Conservation (phyloP, 176 grass and related monocot species). For the Dendrocalamus sinicus region DNA sequence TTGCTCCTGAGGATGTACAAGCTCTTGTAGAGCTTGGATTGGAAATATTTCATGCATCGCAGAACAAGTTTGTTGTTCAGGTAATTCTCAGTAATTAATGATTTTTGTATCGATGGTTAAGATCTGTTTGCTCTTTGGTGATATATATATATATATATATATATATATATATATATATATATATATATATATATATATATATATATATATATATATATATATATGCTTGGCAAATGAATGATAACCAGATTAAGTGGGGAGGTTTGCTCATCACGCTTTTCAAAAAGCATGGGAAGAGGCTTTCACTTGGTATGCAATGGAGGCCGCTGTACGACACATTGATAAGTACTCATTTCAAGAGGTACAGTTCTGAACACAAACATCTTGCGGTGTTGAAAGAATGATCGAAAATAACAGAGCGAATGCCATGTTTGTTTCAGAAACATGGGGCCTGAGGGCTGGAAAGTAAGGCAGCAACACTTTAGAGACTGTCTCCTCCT, state of each 20-base stretch:
- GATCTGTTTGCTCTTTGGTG: conserved; percentile 27
- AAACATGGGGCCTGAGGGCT: conserved; percentile 97
- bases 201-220: too few species aligned
- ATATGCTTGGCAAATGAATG: conserved; percentile 46
- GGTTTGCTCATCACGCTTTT: conserved; percentile 68
- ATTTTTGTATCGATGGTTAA: conserved; percentile 28
- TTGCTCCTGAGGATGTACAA: conserved; percentile 69
- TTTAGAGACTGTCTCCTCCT: conserved; percentile 81
- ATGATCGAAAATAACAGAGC: conserved; percentile 9
- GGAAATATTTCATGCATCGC: conserved; percentile 82
- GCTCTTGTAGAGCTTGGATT: conserved; percentile 78
- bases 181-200: too few species aligned
- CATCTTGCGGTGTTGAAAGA: conserved; percentile 7
- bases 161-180: too few species aligned
- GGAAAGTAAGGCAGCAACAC: conserved; percentile 84
- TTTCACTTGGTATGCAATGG: conserved; percentile 77
- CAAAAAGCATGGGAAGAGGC: conserved; percentile 77
- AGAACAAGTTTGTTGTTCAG: conserved; percentile 91
- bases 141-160: too few species aligned
- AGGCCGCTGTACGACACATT: conserved; percentile 88
- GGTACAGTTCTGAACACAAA: conserved; percentile 43
- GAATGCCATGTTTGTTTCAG: conserved; percentile 54
- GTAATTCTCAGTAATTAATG: conserved; percentile 45
- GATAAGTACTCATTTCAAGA: conserved; percentile 95
- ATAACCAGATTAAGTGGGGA: conserved; percentile 94